Evolutionary conservation across 179 eudicot species (phyloP), one percentile per base, ranked within the genome.

Genomic region (Beta macrorhiza): DNA sequence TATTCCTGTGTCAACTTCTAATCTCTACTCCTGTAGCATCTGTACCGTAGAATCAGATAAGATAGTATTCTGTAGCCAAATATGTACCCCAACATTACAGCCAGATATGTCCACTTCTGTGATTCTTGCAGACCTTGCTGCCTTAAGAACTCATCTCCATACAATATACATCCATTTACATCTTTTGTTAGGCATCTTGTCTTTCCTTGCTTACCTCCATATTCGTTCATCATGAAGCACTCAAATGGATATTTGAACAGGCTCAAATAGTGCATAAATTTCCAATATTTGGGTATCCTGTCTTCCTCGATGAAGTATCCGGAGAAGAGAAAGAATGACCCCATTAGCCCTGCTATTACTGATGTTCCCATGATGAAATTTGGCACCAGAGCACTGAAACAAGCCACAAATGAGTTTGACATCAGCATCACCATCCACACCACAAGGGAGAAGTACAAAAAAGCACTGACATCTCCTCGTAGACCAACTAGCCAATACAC

Each of bases 171-270:
- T 42, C 85, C 80, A 0, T 82, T 90, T 11, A 79, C 55, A 64
- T 85, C 88, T 73, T 75, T 83, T 65, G 90, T 80, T 51, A 90
- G 75, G 78, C 98, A 94, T 81, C 86, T 86, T 25, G 77, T 78
- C 79, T 84, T 86, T 52, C 91, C 91, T 74, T 62, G 83, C 11
- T 82, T 82, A 15, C 98, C 97, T 75, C 97, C 98, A 74, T 92
- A 94, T 79, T 94, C 97, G 49, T 94, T 94, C 17, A 94, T 83
- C 89, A 94, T 62, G 77, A 94, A 89, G 83, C 98, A 89, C 89
- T 94, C 98, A 67, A 92, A 92, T 42, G 98, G 98, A 88, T 94
- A 94, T 91, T 91, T 94, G 76, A 94, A 94, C 64, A 94, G 75
- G 78, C 98, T 94, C 87, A 93, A 79, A 65, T 94, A 93, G 75